These are phyloP conservation scores for Blastocystis hominis DNA, from an alignment of 352 stramenopile species.

Conservation along the genomic window DNA sequence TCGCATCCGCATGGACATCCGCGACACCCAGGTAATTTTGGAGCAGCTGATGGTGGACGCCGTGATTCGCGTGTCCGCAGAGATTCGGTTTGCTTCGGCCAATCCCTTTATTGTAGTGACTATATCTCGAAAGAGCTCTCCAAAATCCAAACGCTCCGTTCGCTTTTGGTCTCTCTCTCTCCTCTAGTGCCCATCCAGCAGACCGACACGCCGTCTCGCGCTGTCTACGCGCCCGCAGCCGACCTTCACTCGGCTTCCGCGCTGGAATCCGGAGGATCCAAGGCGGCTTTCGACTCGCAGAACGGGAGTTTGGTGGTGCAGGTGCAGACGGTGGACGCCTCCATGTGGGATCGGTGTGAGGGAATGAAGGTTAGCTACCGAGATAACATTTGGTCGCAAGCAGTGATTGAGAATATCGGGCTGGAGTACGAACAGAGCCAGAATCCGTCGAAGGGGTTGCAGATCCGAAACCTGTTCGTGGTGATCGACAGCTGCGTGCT, in stretches of 20 bases:
- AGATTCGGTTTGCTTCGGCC: not conserved
- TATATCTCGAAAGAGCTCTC: slow-evolving; percentile 16
- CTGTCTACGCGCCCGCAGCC: not conserved
- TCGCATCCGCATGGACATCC: not conserved
- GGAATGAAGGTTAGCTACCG: not conserved
- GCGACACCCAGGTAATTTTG: not conserved
- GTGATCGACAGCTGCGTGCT: slow-evolving; percentile 4
- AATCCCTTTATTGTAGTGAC: not conserved
- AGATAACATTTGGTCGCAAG: slow-evolving; percentile 34
- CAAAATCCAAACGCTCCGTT: not conserved
- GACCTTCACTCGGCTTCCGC: not conserved
- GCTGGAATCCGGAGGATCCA: not conserved
- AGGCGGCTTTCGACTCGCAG: not conserved
- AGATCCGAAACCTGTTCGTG: not conserved
- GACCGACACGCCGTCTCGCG: not conserved
- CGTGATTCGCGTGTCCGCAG: not conserved
- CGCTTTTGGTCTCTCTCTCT: not conserved
- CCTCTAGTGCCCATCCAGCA: not conserved
- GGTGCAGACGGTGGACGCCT: slow-evolving; percentile 18
- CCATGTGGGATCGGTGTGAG: not conserved
- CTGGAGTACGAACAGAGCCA: not conserved
- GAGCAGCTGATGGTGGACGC: slow-evolving; percentile 13
- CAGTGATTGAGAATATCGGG: not conserved
- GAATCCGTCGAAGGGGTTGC: too few species aligned
- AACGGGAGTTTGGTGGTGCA: not conserved